phyloP scores from a whole-genome alignment of 768 basidiomycete genomes.

The Hericium coralloides region DNA sequence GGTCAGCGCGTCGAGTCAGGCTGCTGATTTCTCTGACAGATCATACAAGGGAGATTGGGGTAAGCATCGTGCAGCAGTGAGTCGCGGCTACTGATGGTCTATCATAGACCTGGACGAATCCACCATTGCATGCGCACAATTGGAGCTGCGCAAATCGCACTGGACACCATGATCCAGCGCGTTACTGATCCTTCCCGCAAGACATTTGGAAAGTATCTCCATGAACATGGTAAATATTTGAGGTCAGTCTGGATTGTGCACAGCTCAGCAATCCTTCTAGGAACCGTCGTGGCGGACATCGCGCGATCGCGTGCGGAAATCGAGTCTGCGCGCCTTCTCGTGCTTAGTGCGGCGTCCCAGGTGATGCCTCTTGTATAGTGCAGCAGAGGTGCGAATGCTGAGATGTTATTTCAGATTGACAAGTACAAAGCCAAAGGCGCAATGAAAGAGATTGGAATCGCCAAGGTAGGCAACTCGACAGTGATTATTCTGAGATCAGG shows the following conservation, averaged over 20 bases:
- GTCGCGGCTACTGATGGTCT: neutral
- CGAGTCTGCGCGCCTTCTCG: constrained; percentile 78
- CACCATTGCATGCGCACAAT: constrained; percentile 98
- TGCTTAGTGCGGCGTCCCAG: constrained; percentile 86
- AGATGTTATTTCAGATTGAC: constrained; percentile 58
- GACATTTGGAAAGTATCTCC: constrained; percentile 89
- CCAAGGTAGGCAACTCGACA: constrained; percentile 53
- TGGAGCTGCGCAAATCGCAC: constrained; percentile 74
- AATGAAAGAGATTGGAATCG: constrained; percentile 94
- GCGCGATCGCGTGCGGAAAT: constrained; percentile 91
- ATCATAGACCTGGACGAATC: constrained; percentile 78
- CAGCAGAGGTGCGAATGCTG: neutral
- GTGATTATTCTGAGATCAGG: neutral
- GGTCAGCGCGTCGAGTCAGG: neutral
- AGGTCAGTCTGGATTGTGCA: neutral
- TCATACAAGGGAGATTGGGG: constrained; percentile 95
- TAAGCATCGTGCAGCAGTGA: constrained; percentile 21
- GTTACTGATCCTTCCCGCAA: constrained; percentile 88
- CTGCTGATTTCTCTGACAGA: constrained; percentile 28
- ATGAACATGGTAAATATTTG: constrained; percentile 68
- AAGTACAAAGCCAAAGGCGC: constrained; percentile 88
- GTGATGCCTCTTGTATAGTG: constrained; percentile 23
- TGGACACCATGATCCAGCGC: constrained; percentile 83
- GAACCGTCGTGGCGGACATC: constrained; percentile 84
- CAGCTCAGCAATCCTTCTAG: constrained; percentile 28